Evolutionary conservation across 108 stramenopile genomes (phyloP).

Genomic region (Cyclotella sp.): DNA sequence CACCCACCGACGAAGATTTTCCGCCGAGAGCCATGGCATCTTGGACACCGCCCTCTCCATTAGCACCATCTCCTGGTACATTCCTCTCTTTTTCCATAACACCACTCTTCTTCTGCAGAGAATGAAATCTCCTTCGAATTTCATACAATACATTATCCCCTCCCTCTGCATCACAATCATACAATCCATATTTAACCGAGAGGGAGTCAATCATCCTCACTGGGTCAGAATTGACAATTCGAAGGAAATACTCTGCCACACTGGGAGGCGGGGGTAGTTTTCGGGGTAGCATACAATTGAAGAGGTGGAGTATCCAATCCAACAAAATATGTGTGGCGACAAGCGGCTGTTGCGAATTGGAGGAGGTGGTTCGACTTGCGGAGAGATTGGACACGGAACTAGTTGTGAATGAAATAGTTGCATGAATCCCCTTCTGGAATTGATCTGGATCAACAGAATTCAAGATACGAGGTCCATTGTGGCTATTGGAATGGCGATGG

Average conservation of each 20-base stretch:
- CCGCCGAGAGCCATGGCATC: background rate
- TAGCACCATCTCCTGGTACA: background rate
- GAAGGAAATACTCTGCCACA: conserved; percentile 37
- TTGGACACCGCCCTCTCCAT: background rate
- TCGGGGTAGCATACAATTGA: conserved; percentile 49
- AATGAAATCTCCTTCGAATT: conserved; percentile 84
- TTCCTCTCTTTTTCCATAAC: conserved; percentile 34
- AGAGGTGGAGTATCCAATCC: conserved; percentile 50
- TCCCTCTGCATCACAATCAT: conserved; percentile 30
- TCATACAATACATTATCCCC: conserved; percentile 65
- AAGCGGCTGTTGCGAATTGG: background rate
- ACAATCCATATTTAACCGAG: conserved; percentile 43
- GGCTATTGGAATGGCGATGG: conserved; percentile 13
- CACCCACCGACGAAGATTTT: conserved; percentile 12
- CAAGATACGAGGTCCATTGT: conserved; percentile 23
- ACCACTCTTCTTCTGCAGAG: conserved; percentile 54
- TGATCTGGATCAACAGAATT: conserved; percentile 25
- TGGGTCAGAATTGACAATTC: conserved; percentile 54
- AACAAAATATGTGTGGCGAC: conserved; percentile 49
- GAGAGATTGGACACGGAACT: conserved; percentile 37
- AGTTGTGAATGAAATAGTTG: conserved; percentile 27
- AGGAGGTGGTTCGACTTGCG: background rate
- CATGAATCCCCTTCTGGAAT: conserved; percentile 37
- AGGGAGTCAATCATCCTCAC: conserved; percentile 44
- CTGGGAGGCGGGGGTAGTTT: conserved; percentile 26